Base-by-base conservation (phyloP, 1,284 basidiomycete species). In the Rhizopogon parksii region DNA sequence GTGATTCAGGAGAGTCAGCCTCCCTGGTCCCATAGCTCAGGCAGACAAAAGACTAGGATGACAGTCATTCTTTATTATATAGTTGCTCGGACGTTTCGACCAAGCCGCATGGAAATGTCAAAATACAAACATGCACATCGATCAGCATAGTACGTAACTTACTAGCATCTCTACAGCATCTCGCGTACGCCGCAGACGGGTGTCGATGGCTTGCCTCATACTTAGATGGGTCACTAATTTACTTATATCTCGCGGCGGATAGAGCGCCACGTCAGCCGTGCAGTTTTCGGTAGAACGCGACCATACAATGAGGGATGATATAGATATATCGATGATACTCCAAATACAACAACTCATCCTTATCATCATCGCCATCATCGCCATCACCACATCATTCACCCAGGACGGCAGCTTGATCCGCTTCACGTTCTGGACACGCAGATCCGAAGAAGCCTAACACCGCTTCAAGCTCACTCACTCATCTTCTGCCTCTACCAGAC, bases 381-480 rank as follows among this genome's bases (percentile, higher is more conserved):
- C n/a, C n/a, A n/a, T n/a, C n/a, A n/a, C n/a, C n/a, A n/a, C n/a
- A 57, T 88, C 86, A 56, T 88, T 85, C 12, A 87, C 69, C 85
- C 85, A 88, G 21, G 21, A 4, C 1, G 85, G 86, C 1, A 79
- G 79, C 60, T 79, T 79, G 14, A 70, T 61, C 38, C 65, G 62
- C 27, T 60, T 60, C 3, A 39, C 57, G 35, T 51, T 60, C 49
- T 65, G 62, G 54, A 58, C 61, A 58, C 56, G 76, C 19, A 71
- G 40, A 46, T 69, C 71, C 9, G 50, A 37, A n/a, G 69, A 68
- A 24, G 61, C 65, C 53, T 73, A 69, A 6, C 68, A 65, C 15
- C 65, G 59, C 47, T 72, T 71, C 46, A 69, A 21, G 21, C 21
- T 21, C 30, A 32, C 9, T 40, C 21, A 2, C 21, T 21, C 21